These are phyloP conservation scores for Piloderma croceum DNA, from an alignment of 768 basidiomycete species.

Conservation along the genomic window DNA sequence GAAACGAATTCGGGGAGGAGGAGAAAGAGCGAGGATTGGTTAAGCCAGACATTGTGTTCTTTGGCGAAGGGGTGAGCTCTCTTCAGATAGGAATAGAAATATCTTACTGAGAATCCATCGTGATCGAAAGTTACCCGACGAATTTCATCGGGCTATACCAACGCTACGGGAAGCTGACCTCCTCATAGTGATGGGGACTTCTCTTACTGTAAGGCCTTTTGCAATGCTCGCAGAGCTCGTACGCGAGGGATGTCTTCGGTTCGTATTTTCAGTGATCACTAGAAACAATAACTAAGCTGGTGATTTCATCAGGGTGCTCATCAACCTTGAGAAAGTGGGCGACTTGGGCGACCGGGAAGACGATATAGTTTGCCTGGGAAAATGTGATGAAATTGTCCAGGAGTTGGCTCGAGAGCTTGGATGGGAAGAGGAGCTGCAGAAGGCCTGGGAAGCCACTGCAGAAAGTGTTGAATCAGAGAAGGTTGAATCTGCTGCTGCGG, in stretches of 20 bases:
- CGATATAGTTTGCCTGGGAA: conserved; percentile 61
- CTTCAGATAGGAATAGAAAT: not conserved
- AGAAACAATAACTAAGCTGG: too few species aligned
- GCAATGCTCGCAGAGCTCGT: conserved; percentile 66
- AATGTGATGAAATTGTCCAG: conserved; percentile 64
- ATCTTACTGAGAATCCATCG: not conserved
- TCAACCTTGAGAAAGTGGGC: conserved; percentile 84
- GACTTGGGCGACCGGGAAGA: conserved; percentile 47
- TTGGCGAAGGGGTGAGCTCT: conserved; percentile 68
- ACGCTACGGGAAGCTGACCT: conserved; percentile 68
- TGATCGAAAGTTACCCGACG: conserved; percentile 55
- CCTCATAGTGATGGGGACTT: conserved; percentile 88
- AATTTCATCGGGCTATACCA: conserved; percentile 55
- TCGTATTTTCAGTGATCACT: too few species aligned
- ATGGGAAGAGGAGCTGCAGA: conserved; percentile 62
- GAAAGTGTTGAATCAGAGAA: conserved; percentile 18
- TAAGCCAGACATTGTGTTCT: conserved; percentile 95
- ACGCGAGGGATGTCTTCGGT: conserved; percentile 54
- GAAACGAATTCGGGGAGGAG: too few species aligned
- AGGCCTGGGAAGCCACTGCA: conserved; percentile 49
- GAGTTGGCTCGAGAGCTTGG: conserved; percentile 63
- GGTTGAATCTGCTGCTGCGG: conserved; percentile 14
- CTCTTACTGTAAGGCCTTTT: conserved; percentile 82
- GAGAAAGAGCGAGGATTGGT: too few species aligned
- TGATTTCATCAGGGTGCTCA: conserved; percentile 42